Evolutionary conservation across 2,329 filamentous ascomycete genomes (phyloP).

Genomic region (Colletotrichum liriopes): DNA sequence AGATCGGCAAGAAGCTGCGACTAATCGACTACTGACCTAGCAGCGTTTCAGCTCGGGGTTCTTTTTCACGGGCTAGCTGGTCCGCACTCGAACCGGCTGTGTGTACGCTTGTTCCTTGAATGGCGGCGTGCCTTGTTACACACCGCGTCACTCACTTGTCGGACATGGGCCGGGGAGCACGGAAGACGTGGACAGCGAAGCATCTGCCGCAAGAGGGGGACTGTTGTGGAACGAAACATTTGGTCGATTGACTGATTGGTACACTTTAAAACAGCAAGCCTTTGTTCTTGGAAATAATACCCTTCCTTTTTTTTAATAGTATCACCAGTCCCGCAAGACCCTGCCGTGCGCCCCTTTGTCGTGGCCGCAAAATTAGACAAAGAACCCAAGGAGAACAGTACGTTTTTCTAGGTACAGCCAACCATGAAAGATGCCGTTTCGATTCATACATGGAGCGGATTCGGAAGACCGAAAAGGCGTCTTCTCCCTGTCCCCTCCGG

Average conservation of each 20-base stretch:
- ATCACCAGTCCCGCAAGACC: background rate
- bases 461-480: too few species aligned
- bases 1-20: slow-evolving; percentile 82
- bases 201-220: background rate
- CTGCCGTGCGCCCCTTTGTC: background rate
- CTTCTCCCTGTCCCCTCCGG: too few species aligned
- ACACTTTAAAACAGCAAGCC: slow-evolving; percentile 9
- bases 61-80: too few species aligned
- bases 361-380: background rate
- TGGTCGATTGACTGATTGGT: too few species aligned
- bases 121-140: background rate
- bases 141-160: background rate
- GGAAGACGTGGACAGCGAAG: background rate
- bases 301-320: background rate
- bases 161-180: too few species aligned
- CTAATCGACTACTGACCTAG: slow-evolving; percentile 75
- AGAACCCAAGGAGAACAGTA: background rate
- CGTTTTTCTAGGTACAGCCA: background rate
- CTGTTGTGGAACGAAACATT: background rate
- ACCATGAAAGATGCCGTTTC: background rate
- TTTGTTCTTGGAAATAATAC: slow-evolving; percentile 29
- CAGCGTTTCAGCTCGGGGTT: background rate
- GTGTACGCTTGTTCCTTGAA: background rate
- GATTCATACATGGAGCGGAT: too few species aligned
- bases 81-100: too few species aligned